A percentile compares a stretch with the other conserved stretches of the same genome.
phyloP scores from a whole-genome alignment of 257 asterid genomes.

The Catharanthus roseus region DNA sequence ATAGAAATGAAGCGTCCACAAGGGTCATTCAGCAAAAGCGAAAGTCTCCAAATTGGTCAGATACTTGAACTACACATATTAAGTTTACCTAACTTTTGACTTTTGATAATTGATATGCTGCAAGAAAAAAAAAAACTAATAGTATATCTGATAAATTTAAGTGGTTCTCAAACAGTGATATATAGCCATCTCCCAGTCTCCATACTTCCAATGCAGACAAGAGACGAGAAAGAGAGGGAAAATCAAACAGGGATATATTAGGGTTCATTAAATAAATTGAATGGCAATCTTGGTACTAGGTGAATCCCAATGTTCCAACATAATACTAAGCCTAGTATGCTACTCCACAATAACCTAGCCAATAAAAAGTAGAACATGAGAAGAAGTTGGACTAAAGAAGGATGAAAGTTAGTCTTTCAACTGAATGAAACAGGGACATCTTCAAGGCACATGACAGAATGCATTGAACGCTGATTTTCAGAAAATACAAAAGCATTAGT shows the following conservation, averaged over 20 bases:
- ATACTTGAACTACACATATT: background rate
- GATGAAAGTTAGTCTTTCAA: background rate
- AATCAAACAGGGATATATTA: too few relatives aligned
- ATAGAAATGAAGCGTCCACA: background rate
- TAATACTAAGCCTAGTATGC: background rate
- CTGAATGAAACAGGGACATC: too few relatives aligned
- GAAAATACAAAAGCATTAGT: too few relatives aligned
- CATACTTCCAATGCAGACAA: background rate
- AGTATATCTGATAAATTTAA: background rate
- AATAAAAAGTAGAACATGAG: background rate
- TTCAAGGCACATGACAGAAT: too few relatives aligned
- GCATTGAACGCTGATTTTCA: too few relatives aligned
- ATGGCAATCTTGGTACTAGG: background rate
- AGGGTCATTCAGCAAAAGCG: too few relatives aligned
- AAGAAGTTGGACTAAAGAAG: background rate
- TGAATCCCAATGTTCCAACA: background rate
- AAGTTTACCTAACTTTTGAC: background rate
- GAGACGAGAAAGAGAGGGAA: too few relatives aligned
- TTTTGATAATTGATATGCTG: background rate
- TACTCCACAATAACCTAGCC: background rate
- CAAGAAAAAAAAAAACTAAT: background rate
- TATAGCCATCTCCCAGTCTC: background rate
- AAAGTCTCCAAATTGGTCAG: too few relatives aligned
- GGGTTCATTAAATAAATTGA: background rate
- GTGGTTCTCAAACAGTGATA: background rate